Conservation (phyloP, 805 yeast genomes). For the Metschnikowia proteae region DNA sequence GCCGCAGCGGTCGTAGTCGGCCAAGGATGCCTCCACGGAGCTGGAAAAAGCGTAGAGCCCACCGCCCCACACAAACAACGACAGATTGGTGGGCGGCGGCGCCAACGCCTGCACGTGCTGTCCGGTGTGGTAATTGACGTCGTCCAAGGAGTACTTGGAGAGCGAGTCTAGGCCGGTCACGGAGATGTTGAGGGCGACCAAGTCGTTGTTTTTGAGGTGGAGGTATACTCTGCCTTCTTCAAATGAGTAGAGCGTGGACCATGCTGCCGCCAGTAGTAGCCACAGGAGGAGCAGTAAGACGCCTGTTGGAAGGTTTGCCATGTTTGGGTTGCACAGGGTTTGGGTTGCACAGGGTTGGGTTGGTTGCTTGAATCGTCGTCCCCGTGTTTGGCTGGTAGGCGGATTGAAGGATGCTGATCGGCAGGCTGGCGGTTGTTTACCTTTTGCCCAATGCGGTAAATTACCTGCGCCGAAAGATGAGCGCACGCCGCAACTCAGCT, state of each 20-base stretch:
- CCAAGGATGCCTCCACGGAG: conserved; percentile 3
- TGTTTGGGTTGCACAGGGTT: neutral
- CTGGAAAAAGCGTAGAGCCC: conserved; percentile 29
- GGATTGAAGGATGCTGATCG: neutral
- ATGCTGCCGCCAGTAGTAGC: conserved; percentile 13
- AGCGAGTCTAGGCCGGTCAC: conserved; percentile 26
- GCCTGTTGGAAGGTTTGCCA: neutral
- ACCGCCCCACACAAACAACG: conserved; percentile 27
- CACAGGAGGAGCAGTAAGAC: neutral
- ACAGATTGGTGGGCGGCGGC: conserved; percentile 32
- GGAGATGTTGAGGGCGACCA: conserved; percentile 34
- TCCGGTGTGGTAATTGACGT: conserved; percentile 19
- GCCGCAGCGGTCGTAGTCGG: conserved; percentile 24
- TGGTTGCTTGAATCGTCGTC: too few relatives aligned
- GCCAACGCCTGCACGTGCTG: conserved; percentile 22
- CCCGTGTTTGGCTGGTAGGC: neutral
- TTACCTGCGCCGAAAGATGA: conserved; percentile 10
- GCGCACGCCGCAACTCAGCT: too few relatives aligned
- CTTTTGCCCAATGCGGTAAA: conserved; percentile 18
- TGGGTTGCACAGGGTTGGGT: too few relatives aligned
- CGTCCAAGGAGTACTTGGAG: conserved; percentile 9
- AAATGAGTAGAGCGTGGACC: conserved; percentile 37
- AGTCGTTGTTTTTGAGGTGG: conserved; percentile 34
- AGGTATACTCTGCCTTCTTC: conserved; percentile 32
- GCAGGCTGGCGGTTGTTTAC: conserved; percentile 12